Base-by-base conservation (phyloP, 768 basidiomycete genomes). In the Panellus pusillus region DNA sequence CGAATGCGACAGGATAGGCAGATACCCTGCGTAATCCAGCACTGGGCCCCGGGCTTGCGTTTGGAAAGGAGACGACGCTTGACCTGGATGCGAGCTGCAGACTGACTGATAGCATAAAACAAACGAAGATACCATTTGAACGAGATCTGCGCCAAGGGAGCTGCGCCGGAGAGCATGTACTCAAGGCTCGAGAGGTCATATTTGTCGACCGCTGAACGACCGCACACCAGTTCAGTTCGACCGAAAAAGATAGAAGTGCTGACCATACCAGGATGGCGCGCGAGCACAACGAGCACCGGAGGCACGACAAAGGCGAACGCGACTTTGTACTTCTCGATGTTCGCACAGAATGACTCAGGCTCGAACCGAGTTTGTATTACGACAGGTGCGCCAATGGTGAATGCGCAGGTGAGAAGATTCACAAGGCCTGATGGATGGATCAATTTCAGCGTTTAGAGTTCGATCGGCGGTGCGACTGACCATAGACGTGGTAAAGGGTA, bases 201-300 rank as follows among this genome's bases (percentile, higher is more conserved):
- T 56, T 79, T 70, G 40, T 72, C 71, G 5, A 82, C 67, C 1
- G 72, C 81, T 80, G 45, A 41, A 0, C 18, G 4, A 17, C 28
- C 31, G n/a, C 1, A 28, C 11, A 28, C 11, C 8, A 48, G 28
- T 11, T 50, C 36, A 47, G 18, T 17, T n/a, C 31, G 15, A 42
- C 41, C 20, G 18, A 6, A 24, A 24, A 37, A 18, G 38, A 43
- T 6, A 3, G 14, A 49, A 29, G 5, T 9, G 31, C 20, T 20
- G 18, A 9, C 13, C 18, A 36, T 38, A 75, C 76, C 80, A 0
- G 79, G 75, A 42, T 83, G 79, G 58, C 79, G 75, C 0, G 79
- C 69, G 40, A 91, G 70, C 0, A 74, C 74, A 4, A 91, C 75
- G 11, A 87, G 66, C 44, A 89, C 78, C 0, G 89, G 86, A 0